Percentiles rank a stretch among this genome's conserved stretches.
These are phyloP conservation scores for Candida cerambycidarum DNA, from an alignment of 805 yeast species.

Conservation along the genomic window DNA sequence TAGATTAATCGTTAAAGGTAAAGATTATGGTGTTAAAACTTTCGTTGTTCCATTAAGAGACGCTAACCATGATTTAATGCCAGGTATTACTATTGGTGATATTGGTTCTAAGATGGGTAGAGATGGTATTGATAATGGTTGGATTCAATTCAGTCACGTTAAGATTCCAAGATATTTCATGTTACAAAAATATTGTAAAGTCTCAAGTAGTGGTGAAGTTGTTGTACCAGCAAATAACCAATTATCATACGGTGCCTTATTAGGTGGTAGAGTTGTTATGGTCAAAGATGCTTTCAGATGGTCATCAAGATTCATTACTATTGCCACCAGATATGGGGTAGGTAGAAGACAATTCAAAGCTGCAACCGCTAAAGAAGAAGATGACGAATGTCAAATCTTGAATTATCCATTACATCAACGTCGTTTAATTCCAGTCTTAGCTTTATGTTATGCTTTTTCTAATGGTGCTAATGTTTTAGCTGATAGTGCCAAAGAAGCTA, in stretches of 20 bases:
- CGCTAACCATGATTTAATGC: slow-evolving; percentile 40
- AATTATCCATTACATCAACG: slow-evolving; percentile 47
- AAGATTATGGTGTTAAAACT: slow-evolving; percentile 48
- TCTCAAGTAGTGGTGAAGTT: slow-evolving; percentile 38
- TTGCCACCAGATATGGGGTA: slow-evolving; percentile 45
- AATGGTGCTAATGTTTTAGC: slow-evolving; percentile 42
- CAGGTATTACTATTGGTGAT: slow-evolving; percentile 46
- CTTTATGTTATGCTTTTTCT: slow-evolving; percentile 40
- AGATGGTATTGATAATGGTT: slow-evolving; percentile 49
- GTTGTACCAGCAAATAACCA: slow-evolving; percentile 45
- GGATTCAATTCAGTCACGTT: slow-evolving; percentile 47
- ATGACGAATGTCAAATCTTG: slow-evolving; percentile 39
- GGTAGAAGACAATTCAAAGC: slow-evolving; percentile 46
- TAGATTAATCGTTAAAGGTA: slow-evolving; percentile 43
- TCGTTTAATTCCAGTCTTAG: slow-evolving; percentile 45
- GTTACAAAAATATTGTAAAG: slow-evolving; percentile 47
- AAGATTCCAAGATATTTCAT: slow-evolving; percentile 46
- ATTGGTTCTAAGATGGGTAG: slow-evolving; percentile 51
- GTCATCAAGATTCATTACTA: slow-evolving; percentile 41
- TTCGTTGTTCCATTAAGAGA: slow-evolving; percentile 48
- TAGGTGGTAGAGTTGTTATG: slow-evolving; percentile 48
- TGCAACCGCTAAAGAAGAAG: slow-evolving; percentile 29
- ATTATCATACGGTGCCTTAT: slow-evolving; percentile 43
- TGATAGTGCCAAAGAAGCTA: slow-evolving; percentile 30
- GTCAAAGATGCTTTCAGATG: slow-evolving; percentile 44